These are phyloP conservation scores for Castanea crenata DNA, from an alignment of 306 rosid genomes.

Conservation along the genomic window DNA sequence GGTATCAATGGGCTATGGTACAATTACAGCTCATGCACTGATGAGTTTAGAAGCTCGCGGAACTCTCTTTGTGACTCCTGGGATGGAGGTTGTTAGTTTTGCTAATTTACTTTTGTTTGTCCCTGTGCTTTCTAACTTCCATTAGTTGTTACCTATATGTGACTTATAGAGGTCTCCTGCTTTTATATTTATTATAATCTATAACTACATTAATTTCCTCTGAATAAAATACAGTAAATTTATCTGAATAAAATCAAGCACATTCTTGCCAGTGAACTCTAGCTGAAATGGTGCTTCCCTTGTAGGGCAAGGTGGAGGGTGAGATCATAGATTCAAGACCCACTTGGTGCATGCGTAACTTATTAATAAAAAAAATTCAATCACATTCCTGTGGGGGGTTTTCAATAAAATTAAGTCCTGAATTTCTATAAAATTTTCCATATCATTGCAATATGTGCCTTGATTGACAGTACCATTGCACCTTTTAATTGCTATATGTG, in stretches of 20 bases:
- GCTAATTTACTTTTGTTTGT: constrained; percentile 5
- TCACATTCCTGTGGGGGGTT: not conserved
- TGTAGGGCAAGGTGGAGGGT: too few species aligned
- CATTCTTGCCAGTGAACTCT: not conserved
- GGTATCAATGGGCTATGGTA: constrained; percentile 93
- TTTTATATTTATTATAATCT: not conserved
- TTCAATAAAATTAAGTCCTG: not conserved
- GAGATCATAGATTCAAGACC: too few species aligned
- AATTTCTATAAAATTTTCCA: not conserved
- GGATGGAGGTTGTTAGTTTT: constrained; percentile 72
- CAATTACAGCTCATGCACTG: constrained; percentile 74
- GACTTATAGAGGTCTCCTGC: not conserved
- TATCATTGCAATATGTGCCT: not conserved
- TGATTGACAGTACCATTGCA: not conserved
- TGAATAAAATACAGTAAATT: not conserved
- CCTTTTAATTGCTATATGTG: not conserved
- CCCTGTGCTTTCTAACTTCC: constrained; percentile 2
- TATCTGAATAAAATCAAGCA: not conserved
- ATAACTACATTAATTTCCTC: not conserved
- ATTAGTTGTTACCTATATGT: not conserved
- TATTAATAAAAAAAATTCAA: too few species aligned
- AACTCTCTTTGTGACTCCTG: constrained; percentile 83
- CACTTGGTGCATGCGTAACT: too few species aligned
- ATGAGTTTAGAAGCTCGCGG: constrained; percentile 96
- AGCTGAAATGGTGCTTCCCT: too few species aligned